Evolutionary conservation across 345 rosid genomes (phyloP).

Genomic region (Clarkia xantiana): DNA sequence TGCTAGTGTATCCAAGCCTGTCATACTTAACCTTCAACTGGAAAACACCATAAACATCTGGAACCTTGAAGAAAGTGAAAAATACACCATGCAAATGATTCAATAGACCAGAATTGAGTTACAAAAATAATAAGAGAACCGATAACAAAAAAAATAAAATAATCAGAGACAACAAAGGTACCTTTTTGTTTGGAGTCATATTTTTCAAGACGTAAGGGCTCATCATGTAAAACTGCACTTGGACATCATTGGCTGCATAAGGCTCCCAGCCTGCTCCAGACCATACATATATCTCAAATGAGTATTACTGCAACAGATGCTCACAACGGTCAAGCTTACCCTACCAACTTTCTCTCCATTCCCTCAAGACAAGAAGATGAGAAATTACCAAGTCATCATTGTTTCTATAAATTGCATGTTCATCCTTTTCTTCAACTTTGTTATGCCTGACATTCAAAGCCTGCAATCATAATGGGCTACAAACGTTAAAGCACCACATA

Average conservation of each 20-base stretch:
- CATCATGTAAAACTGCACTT: slow-evolving; percentile 80
- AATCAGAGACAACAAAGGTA: slow-evolving; percentile 9
- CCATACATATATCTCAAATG: slow-evolving; percentile 57
- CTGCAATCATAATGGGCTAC: slow-evolving; percentile 11
- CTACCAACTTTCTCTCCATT: slow-evolving; percentile 1
- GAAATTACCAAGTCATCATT: slow-evolving; percentile 50
- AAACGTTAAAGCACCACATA: too few relatives aligned
- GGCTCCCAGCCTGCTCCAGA: slow-evolving; percentile 67
- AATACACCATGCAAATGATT: slow-evolving; percentile 41
- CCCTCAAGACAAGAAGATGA: background rate
- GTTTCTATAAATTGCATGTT: slow-evolving; percentile 61
- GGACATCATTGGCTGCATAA: slow-evolving; percentile 55
- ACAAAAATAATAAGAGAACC: background rate
- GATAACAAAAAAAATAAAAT: background rate
- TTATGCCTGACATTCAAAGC: slow-evolving; percentile 47
- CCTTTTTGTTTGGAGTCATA: slow-evolving; percentile 39
- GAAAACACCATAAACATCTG: slow-evolving; percentile 79
- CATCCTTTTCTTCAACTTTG: slow-evolving; percentile 48
- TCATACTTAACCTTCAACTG: slow-evolving; percentile 68
- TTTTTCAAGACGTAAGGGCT: slow-evolving; percentile 74
- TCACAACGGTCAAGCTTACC: background rate
- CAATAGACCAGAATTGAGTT: background rate
- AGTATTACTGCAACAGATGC: slow-evolving; percentile 33
- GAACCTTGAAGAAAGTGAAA: slow-evolving; percentile 52
- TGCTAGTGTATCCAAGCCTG: slow-evolving; percentile 49